Conservation (phyloP, 169 alveolate genomes). For the Toxoplasma gondii region DNA sequence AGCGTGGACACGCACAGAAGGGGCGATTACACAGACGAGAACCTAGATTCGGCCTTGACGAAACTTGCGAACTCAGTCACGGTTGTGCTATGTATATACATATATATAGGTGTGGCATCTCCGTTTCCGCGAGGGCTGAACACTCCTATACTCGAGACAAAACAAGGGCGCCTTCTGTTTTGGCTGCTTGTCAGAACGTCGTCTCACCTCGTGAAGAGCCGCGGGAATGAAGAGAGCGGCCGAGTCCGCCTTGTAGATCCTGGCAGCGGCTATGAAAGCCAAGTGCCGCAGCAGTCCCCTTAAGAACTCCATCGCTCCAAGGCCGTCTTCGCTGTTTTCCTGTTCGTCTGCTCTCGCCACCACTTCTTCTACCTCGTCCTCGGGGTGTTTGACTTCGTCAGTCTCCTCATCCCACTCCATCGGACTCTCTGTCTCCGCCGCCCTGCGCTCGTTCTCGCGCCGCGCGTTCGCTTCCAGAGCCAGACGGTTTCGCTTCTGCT, state of each 20-base stretch:
- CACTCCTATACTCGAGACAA: too few species aligned
- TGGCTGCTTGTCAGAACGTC: background rate
- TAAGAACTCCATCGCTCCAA: conserved; percentile 26
- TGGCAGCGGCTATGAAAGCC: conserved; percentile 57
- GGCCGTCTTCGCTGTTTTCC: background rate
- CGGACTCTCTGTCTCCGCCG: background rate
- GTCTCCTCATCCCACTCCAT: background rate
- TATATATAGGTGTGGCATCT: too few species aligned
- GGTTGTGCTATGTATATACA: too few species aligned
- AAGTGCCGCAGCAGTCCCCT: conserved; percentile 51
- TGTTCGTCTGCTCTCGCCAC: conserved; percentile 37
- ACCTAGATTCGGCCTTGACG: too few species aligned
- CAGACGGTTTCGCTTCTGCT: background rate
- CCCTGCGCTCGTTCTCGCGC: background rate
- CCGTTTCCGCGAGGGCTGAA: too few species aligned
- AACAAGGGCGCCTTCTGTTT: too few species aligned
- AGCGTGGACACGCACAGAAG: background rate
- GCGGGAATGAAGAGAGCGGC: conserved; percentile 28
- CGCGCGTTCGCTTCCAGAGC: background rate
- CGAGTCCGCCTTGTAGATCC: conserved; percentile 37
- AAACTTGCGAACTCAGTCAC: too few species aligned
- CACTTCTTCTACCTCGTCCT: conserved; percentile 3
- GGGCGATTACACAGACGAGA: background rate
- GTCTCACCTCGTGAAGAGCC: conserved; percentile 57
- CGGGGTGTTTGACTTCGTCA: background rate